Evolutionary conservation across 805 yeast species (phyloP), one percentile per base, ranked within the genome.

Genomic region (Wickerhamomyces rabaulensis): DNA sequence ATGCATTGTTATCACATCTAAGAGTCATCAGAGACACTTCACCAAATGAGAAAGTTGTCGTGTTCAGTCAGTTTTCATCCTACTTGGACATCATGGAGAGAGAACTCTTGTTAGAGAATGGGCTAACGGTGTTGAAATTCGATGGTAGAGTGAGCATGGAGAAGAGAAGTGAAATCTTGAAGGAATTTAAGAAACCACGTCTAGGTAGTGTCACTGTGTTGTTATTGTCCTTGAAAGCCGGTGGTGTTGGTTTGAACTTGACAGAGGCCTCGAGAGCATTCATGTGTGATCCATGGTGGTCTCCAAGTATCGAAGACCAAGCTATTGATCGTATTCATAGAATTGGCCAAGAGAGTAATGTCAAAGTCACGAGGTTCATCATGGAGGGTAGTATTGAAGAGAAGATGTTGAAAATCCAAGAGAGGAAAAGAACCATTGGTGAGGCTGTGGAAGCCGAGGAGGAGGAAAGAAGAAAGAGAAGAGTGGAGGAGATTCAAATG

Each of bases 241-340:
- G 97, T 21, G 97, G 97, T 8, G 96, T 90, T 12, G 97, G 97
- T 0, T 70, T 91, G 51, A 91, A 91, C 59, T 68, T 91, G 50
- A 91, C 96, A 0, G 79, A 83, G 43, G 96, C 97, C 0, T 84
- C 87, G 0, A 74, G 78, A 31, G 97, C 95, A 3, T 89, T 82
- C 55, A 74, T 91, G 78, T 84, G 92, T 88, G 97, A 91, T 58
- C 97, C 97, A 0, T 91, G 96, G 94, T 91, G 97, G 97, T 87
- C 94, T 26, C 95, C 88, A 40, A 87, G 95, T 42, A 80, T 84
- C 45, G 96, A 89, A 57, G 88, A 87, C 43, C 97, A 89, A 63
- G 96, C 96, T 0, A 87, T 90, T 49, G 96, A 90, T 65, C 70
- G 98, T 56, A 76, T 92, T 16, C 97, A 91, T 60, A 75, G 98